Percentiles rank a stretch among this genome's conserved stretches.
phyloP scores from a whole-genome alignment of 495 filamentous ascomycete genomes.

The Penicillium taxi region DNA sequence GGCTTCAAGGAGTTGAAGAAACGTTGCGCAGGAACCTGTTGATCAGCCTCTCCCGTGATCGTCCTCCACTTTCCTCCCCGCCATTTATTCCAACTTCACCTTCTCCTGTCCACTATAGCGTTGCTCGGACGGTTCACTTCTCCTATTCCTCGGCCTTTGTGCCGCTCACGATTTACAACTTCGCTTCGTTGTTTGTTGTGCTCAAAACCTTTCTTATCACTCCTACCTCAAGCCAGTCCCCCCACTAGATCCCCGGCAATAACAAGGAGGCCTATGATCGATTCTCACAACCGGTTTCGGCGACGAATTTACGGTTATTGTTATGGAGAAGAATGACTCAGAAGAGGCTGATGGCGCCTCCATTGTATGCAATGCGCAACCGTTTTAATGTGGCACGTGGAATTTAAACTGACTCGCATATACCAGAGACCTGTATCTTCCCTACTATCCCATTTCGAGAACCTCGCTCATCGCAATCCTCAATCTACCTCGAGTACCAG shows the following conservation, averaged over 20 bases:
- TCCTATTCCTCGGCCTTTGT: conserved; percentile 9
- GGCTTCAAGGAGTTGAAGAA: conserved; percentile 8
- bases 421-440: conserved; percentile 75
- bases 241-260: conserved; percentile 6
- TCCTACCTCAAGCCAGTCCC: not conserved
- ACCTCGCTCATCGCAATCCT: conserved; percentile 53
- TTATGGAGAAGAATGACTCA: conserved; percentile 34
- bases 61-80: conserved; percentile 26
- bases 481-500: conserved; percentile 23
- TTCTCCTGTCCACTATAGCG: conserved; percentile 3
- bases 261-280: conserved; percentile 26
- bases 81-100: conserved; percentile 18
- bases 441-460: conserved; percentile 86
- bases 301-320: conserved; percentile 24
- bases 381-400: conserved; percentile 8
- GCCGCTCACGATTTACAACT: conserved; percentile 8
- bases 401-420: conserved; percentile 10
- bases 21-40: conserved; percentile 19
- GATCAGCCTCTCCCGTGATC: conserved; percentile 26
- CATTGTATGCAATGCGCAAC: conserved; percentile 35
- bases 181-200: not conserved
- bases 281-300: conserved; percentile 14
- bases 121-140: not conserved
- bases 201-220: not conserved
- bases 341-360: conserved; percentile 39